Base-by-base conservation (phyloP, 495 filamentous ascomycete species). In the Penicillium roqueforti region DNA sequence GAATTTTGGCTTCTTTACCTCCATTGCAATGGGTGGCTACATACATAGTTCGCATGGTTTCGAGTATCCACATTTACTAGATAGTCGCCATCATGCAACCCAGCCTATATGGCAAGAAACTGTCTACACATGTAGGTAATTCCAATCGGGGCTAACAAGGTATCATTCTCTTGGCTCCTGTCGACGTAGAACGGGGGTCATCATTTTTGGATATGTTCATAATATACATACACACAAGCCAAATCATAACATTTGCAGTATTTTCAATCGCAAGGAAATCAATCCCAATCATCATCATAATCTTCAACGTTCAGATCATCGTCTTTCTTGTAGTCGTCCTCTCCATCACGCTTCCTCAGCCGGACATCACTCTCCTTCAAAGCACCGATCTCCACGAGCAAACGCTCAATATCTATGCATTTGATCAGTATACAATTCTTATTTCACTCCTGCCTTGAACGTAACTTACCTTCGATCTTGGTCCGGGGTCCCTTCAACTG, bases 211-310 rank as follows among this genome's bases (percentile, higher is more conserved):
- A 39, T 54, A 43, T 32, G 56, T 56, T 56, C 51, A 58, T 62
- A 59, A 59, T 59, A 38, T 65, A 60, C 60, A 38, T 65, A 60
- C 60, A 63, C 47, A 55, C 28, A 45, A 52, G 51, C 43, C 52
- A 45, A 45, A 46, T 56, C 59, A 56, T 59, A 37, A 58, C 43
- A 42, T 45, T 41, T 42, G 38, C 57, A 48, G 54, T 47, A 29
- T 6, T 42, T 54, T 26, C n/a, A 18, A 49, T 26, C 18, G 11
- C 22, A 53, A 22, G 36, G 39, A n/a, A 39, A 54, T 75, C 61
- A 92, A 65, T 92, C 87, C 88, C 88, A 93, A 63, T 91, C 88
- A 54, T 87, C 85, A 60, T 91, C 87, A 56, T 88, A 81, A 38
- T 85, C 81, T 53, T 80, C 76, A 18, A 72, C 57, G 32, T 73